Evolutionary conservation across 805 yeast species (phyloP).

Genomic region (Myxozyma sirexii): DNA sequence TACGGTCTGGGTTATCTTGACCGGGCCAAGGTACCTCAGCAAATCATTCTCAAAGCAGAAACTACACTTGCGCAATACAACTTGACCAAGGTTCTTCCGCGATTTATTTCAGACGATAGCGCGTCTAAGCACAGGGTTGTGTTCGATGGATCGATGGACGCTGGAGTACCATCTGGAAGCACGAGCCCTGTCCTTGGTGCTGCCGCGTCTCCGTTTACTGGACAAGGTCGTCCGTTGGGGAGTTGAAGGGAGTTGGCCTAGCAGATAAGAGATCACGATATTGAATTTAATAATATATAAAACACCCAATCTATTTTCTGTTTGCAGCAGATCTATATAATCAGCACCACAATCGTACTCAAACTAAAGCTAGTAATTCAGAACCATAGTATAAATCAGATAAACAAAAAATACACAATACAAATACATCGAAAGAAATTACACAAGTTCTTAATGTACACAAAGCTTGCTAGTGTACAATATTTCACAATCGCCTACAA

Average conservation of each 20-base stretch:
- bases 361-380: no score
- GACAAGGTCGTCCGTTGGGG: constrained; percentile 27
- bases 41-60: constrained; percentile 15
- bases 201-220: constrained; percentile 9
- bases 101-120: constrained; percentile 30
- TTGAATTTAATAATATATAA: no score
- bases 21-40: constrained; percentile 22
- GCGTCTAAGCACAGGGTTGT: constrained; percentile 33
- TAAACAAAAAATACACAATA: background rate
- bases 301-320: no score
- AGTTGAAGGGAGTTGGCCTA: background rate
- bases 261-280: background rate
- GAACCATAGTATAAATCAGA: background rate
- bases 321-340: background rate
- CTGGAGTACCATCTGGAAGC: constrained; percentile 32
- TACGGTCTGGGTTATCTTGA: constrained; percentile 31
- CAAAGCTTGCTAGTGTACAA: background rate
- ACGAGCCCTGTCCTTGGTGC: constrained; percentile 28
- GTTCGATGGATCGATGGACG: constrained; percentile 28
- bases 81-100: constrained; percentile 22
- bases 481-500: background rate
- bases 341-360: background rate
- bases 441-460: background rate
- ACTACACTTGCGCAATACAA: constrained; percentile 2
- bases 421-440: background rate